Evolutionary conservation across 2,329 filamentous ascomycete genomes (phyloP).

Genomic region (Waltergamsia citrina): DNA sequence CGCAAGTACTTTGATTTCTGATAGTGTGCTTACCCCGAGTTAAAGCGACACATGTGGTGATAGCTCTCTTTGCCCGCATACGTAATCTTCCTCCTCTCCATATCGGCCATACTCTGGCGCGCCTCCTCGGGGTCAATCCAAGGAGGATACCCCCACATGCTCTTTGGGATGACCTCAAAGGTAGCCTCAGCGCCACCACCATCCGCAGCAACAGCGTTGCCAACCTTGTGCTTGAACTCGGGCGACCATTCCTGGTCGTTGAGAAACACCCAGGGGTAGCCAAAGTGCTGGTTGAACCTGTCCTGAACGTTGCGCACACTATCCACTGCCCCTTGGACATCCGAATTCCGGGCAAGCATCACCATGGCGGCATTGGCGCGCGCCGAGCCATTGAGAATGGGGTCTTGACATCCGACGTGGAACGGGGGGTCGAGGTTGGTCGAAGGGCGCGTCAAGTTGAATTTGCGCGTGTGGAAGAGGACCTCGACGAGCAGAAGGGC

Average conservation of each 20-base stretch:
- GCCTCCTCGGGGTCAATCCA: conserved; percentile 19
- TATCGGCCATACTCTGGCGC: conserved; percentile 19
- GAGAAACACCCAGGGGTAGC: conserved; percentile 35
- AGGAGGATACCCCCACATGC: conserved; percentile 30
- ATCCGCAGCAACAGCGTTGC: conserved; percentile 22
- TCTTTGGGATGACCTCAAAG: conserved; percentile 30
- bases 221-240: conserved; percentile 26
- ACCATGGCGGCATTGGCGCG: conserved; percentile 34
- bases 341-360: conserved; percentile 35
- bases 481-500: conserved; percentile 6
- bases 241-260: conserved; percentile 32
- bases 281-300: conserved; percentile 36
- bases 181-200: conserved; percentile 11
- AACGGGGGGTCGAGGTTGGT: conserved; percentile 28
- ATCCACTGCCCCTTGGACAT: conserved; percentile 26
- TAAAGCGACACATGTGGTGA: conserved; percentile 32
- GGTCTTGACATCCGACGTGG: conserved; percentile 27
- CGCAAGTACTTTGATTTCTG: too few relatives aligned
- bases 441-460: conserved; percentile 21
- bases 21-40: conserved; percentile 25
- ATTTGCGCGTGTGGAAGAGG: conserved; percentile 20
- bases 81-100: conserved; percentile 19
- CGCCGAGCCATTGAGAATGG: conserved; percentile 16
- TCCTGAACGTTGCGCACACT: conserved; percentile 29
- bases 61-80: conserved; percentile 29